phyloP scores from a whole-genome alignment of 306 rosid genomes.

The Abrus precatorius region DNA sequence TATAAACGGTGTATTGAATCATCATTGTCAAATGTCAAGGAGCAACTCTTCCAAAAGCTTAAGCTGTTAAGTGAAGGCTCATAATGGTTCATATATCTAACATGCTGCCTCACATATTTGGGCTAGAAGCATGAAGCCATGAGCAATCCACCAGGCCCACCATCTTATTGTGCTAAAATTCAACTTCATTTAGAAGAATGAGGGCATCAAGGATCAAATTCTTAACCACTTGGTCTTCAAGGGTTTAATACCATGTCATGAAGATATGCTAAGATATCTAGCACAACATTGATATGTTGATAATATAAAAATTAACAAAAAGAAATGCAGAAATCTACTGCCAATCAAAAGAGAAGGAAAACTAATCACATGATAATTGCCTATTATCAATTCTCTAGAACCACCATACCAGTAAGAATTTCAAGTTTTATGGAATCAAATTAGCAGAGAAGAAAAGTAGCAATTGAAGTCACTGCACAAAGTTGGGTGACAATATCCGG shows the following conservation, averaged over 20 bases:
- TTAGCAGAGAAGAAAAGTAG: constrained; percentile 21
- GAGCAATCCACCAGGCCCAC: neutral
- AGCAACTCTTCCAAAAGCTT: neutral
- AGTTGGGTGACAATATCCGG: neutral
- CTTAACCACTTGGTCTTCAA: constrained; percentile 14
- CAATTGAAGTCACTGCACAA: neutral
- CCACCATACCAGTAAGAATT: constrained; percentile 15
- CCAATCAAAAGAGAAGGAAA: constrained; percentile 21
- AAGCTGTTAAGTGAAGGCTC: neutral
- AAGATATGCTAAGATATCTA: constrained; percentile 26
- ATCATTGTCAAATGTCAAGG: constrained; percentile 12
- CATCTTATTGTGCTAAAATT: constrained; percentile 8
- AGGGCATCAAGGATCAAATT: constrained; percentile 9
- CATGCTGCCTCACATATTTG: neutral
- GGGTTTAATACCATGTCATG: constrained; percentile 1
- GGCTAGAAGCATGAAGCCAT: constrained; percentile 22
- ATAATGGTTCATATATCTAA: neutral
- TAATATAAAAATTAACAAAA: constrained; percentile 3
- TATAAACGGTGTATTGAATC: constrained; percentile 31
- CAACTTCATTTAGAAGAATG: constrained; percentile 13
- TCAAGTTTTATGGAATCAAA: constrained; percentile 5
- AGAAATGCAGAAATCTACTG: constrained; percentile 22
- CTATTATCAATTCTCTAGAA: constrained; percentile 15
- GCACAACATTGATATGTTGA: constrained; percentile 25
- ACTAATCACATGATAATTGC: neutral